phyloP scores from a whole-genome alignment of 352 stramenopile genomes.

The Pythium rishiriense region DNA sequence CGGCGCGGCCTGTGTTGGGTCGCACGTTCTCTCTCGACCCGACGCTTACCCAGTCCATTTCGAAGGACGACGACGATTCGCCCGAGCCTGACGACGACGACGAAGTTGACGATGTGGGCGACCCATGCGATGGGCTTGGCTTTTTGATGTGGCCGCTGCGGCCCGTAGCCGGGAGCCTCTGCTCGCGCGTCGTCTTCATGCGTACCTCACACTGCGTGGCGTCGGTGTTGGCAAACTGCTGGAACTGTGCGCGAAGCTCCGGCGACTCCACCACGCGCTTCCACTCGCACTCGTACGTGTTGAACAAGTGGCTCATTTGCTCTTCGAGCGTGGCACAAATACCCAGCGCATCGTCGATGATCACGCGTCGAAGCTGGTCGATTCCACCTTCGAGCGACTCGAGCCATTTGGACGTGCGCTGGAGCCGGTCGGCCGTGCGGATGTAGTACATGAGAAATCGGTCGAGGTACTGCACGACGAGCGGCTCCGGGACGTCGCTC shows the following conservation, averaged over 20 bases:
- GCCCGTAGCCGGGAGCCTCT: conserved; percentile 78
- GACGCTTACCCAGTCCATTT: conserved; percentile 74
- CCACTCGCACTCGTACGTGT: conserved; percentile 95
- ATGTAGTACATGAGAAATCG: conserved; percentile 93
- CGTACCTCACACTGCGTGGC: conserved; percentile 60
- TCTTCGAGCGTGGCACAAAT: conserved; percentile 76
- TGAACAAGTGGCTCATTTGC: conserved; percentile 89
- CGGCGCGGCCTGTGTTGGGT: conserved; percentile 79
- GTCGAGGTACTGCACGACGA: conserved; percentile 87
- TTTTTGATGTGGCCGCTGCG: conserved; percentile 1
- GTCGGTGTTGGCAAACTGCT: conserved; percentile 91
- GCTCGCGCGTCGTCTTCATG: conserved; percentile 77
- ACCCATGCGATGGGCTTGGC: conserved; percentile 29
- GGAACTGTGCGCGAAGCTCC: conserved; percentile 76
- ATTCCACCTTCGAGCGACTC: conserved; percentile 74
- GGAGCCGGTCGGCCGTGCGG: conserved; percentile 67
- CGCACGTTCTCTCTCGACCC: conserved; percentile 71
- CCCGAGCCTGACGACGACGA: too few species aligned
- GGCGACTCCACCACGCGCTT: conserved; percentile 90
- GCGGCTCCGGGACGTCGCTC: conserved; percentile 48
- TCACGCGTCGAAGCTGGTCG: conserved; percentile 51
- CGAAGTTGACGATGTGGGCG: too few species aligned
- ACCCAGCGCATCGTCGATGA: conserved; percentile 90
- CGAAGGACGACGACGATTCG: conserved; percentile 24
- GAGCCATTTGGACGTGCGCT: conserved; percentile 89